A percentile compares a stretch with the other conserved stretches of the same genome.
Evolutionary conservation across 805 yeast genomes (phyloP).

Genomic region (Saccharomycopsis lassenensis): DNA sequence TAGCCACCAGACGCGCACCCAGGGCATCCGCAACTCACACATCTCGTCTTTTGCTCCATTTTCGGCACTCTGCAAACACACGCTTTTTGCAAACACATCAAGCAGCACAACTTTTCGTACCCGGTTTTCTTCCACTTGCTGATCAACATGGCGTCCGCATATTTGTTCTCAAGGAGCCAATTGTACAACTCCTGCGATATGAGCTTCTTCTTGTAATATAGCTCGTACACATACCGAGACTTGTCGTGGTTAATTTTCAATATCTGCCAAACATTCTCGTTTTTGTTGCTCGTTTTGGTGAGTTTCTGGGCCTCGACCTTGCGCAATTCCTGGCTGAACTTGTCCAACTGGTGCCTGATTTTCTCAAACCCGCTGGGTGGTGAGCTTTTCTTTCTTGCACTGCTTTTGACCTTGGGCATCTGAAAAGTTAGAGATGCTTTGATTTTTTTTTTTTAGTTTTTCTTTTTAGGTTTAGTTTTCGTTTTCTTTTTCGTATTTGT

Average conservation of each 20-base stretch:
- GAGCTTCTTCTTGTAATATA: constrained; percentile 59
- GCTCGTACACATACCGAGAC: constrained; percentile 62
- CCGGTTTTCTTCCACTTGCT: constrained; percentile 84
- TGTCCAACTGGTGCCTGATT: constrained; percentile 52
- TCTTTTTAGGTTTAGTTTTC: too few relatives aligned
- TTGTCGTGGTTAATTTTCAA: constrained; percentile 61
- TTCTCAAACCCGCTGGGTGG: constrained; percentile 71
- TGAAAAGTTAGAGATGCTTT: too few relatives aligned
- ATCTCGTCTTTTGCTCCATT: constrained; percentile 7
- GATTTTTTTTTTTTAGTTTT: too few relatives aligned
- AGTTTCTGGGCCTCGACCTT: constrained; percentile 34
- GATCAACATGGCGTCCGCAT: constrained; percentile 58
- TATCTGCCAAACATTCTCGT: constrained; percentile 59
- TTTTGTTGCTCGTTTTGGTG: constrained; percentile 36
- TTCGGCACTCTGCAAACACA: constrained; percentile 85
- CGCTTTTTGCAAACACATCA: constrained; percentile 63
- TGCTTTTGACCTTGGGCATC: constrained; percentile 38
- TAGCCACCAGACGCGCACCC: constrained; percentile 12
- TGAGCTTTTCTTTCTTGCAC: constrained; percentile 29
- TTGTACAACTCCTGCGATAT: constrained; percentile 60
- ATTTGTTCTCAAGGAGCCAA: constrained; percentile 58
- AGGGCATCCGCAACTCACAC: constrained; percentile 18
- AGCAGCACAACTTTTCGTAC: constrained; percentile 77
- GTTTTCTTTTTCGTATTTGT: too few relatives aligned
- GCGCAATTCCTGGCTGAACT: constrained; percentile 48